Conservation (phyloP, 176 grass and related monocot species). For the Phoenix dactylifera region DNA sequence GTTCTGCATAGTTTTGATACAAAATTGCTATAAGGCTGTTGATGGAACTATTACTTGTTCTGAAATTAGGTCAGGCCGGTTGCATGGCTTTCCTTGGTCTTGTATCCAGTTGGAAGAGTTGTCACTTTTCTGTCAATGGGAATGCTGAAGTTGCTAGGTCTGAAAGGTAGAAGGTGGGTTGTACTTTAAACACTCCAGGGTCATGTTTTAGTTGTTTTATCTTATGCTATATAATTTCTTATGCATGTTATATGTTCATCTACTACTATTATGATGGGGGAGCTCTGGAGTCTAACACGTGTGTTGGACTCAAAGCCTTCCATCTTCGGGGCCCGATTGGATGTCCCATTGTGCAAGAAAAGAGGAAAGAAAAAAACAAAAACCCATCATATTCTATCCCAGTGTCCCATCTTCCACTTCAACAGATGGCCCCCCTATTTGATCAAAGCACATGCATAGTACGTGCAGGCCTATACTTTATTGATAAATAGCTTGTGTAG, state of each 20-base stretch:
- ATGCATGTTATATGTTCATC: background rate
- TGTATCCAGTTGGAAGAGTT: constrained; percentile 91
- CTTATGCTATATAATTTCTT: background rate
- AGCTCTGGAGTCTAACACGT: too few relatives aligned
- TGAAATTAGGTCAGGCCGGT: constrained; percentile 75
- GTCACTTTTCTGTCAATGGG: constrained; percentile 92
- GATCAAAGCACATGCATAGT: too few relatives aligned
- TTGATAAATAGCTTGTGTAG: too few relatives aligned
- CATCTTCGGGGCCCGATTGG: too few relatives aligned
- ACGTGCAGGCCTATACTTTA: too few relatives aligned
- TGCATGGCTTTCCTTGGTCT: constrained; percentile 86
- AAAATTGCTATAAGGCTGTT: constrained; percentile 6
- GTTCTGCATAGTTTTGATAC: background rate
- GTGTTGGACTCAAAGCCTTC: too few relatives aligned
- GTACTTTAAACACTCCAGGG: background rate
- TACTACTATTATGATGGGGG: too few relatives aligned
- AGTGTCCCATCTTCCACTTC: too few relatives aligned
- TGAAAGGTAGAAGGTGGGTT: constrained; percentile 89
- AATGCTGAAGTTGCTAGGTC: constrained; percentile 85
- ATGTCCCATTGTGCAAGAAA: too few relatives aligned
- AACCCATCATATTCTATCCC: too few relatives aligned
- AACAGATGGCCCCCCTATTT: too few relatives aligned
- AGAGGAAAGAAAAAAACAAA: too few relatives aligned
- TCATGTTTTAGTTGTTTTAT: background rate
- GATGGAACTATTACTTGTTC: constrained; percentile 23